Conservation (phyloP, 495 filamentous ascomycete species). For the Aspergillus egyptiacus region DNA sequence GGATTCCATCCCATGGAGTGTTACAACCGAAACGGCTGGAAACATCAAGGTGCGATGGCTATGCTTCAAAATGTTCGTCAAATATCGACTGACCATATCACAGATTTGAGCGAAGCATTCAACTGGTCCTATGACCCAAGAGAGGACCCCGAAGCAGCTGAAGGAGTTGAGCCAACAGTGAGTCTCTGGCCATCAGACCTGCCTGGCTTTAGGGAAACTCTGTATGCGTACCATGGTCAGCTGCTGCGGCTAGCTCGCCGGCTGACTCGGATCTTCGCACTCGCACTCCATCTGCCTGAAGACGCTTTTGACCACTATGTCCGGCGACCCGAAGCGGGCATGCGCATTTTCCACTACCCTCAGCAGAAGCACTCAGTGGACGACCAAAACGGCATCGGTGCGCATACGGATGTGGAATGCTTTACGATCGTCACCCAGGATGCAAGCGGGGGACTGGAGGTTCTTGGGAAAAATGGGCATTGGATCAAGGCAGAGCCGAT, state of each 20-base stretch:
- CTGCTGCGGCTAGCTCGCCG: background rate
- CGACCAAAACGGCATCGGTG: conserved; percentile 1
- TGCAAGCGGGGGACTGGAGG: background rate
- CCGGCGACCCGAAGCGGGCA: background rate
- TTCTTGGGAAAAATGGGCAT: background rate
- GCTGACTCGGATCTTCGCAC: background rate
- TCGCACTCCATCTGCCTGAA: background rate
- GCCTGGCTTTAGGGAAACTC: background rate
- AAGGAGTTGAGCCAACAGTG: background rate
- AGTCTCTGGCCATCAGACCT: background rate
- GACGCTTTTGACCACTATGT: background rate
- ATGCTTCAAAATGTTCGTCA: background rate
- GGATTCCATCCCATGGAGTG: background rate
- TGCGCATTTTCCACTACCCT: background rate
- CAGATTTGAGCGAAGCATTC: background rate
- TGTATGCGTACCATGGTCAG: background rate
- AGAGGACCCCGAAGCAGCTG: background rate
- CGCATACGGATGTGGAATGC: background rate
- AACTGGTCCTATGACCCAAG: background rate
- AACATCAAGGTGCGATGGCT: background rate
- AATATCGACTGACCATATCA: background rate
- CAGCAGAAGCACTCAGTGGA: background rate
- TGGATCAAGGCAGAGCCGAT: background rate
- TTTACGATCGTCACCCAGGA: background rate
- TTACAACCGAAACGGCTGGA: background rate